phyloP scores from a whole-genome alignment of 2,329 filamentous ascomycete genomes.

The Diaporthe humulicola region DNA sequence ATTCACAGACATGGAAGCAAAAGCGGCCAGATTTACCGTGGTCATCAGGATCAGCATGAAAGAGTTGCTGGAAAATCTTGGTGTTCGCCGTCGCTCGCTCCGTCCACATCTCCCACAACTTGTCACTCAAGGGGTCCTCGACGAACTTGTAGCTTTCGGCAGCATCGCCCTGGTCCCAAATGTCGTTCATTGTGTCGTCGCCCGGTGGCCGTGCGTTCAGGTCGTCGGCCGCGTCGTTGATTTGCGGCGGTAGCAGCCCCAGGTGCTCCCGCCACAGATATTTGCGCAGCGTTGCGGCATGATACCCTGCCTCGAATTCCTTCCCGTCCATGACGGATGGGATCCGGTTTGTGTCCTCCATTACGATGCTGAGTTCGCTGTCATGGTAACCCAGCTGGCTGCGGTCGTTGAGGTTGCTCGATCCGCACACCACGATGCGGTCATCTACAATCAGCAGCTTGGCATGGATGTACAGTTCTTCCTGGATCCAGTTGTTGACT shows the following conservation, averaged over 20 bases:
- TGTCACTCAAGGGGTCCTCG: conserved; percentile 77
- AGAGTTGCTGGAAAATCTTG: conserved; percentile 80
- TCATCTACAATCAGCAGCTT: conserved; percentile 94
- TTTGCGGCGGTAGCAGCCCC: conserved; percentile 82
- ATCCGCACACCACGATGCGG: conserved; percentile 85
- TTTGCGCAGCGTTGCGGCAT: conserved; percentile 83
- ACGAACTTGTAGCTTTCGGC: conserved; percentile 76
- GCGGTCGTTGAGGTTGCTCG: conserved; percentile 92
- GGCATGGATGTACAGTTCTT: conserved; percentile 95
- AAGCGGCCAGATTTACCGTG: conserved; percentile 65
- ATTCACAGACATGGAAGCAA: neutral
- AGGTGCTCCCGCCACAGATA: conserved; percentile 93
- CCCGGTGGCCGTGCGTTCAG: conserved; percentile 81
- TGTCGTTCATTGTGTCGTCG: conserved; percentile 75
- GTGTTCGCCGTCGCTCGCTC: conserved; percentile 78
- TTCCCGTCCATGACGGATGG: conserved; percentile 83
- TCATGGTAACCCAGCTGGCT: conserved; percentile 90
- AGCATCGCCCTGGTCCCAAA: conserved; percentile 69
- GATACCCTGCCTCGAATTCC: conserved; percentile 82
- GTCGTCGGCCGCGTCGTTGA: conserved; percentile 75
- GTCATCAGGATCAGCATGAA: conserved; percentile 91
- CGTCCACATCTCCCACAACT: conserved; percentile 79
- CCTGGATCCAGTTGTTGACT: conserved; percentile 90
- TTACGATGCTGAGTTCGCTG: conserved; percentile 89
- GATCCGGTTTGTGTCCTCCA: conserved; percentile 83